Base-by-base conservation (phyloP, 768 basidiomycete genomes). In the Amanita phalloides region DNA sequence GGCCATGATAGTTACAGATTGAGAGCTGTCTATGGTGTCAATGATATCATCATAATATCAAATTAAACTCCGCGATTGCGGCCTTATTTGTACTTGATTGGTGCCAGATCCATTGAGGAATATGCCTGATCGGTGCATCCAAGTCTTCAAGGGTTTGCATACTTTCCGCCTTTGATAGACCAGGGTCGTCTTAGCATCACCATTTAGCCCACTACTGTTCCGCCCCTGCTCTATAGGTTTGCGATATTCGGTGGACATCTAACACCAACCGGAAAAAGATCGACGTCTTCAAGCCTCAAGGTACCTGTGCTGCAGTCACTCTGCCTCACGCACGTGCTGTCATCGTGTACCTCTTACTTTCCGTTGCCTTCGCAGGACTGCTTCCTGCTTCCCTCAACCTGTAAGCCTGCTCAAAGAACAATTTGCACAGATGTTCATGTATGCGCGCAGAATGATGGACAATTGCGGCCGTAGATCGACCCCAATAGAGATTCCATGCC, bases 401-500 rank as follows among this genome's bases (percentile, higher is more conserved):
- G 35, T 44, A 60, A 58, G 21, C 41, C 8, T 51, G 33, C 39
- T 42, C 46, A 21, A 13, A 21, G 20, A 28, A 28, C 26, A 26
- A 10, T 7, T 11, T n/a, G 47, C 54, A 25, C 57, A 53, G 49
- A 36, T 39, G 35, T 57, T 58, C 20, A 52, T 49, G 41, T 43
- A 49, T 33, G 49, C 38, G 20, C 33, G 21, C n/a, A 43, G 48
- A 33, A 37, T 46, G 26, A 49, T 54, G 41, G 49, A 50, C 36
- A 56, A 23, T 61, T 54, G 43, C 56, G 59, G 55, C 62, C 48
- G 37, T 28, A 38, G 66, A 42, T 68, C 74, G 20, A 65, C 65
- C 28, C 74, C 75, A 49, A 75, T 77, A 61, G 71, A 70, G 52
- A 77, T 77, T 52, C 75, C 75, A 14, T 56, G 54, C 44, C 60